These are phyloP conservation scores for Nephelium lappaceum DNA, from an alignment of 345 rosid genomes.

Conservation along the genomic window DNA sequence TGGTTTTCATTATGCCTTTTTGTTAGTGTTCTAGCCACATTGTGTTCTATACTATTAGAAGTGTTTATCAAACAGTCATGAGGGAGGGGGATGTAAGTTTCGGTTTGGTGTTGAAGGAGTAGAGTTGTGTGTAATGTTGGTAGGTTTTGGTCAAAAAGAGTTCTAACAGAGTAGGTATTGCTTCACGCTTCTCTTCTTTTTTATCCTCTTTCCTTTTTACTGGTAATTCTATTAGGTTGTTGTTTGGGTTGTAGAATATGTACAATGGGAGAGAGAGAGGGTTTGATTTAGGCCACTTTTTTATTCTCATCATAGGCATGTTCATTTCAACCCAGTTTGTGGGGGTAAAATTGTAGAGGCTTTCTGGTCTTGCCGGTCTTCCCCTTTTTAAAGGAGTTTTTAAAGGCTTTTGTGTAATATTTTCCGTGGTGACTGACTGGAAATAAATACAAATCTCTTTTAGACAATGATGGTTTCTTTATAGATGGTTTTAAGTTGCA, in stretches of 20 bases:
- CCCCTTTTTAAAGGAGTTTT: conserved; percentile 19
- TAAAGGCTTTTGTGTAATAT: conserved; percentile 37
- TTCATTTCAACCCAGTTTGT: conserved; percentile 37
- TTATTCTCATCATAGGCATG: conserved; percentile 31
- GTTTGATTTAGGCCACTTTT: conserved; percentile 15
- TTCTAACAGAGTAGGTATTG: conserved; percentile 37
- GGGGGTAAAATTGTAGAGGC: conserved; percentile 25
- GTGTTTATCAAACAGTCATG: conserved; percentile 26
- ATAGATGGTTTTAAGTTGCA: background rate
- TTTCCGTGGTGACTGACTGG: conserved; percentile 29
- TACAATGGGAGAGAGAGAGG: conserved; percentile 30
- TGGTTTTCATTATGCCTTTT: conserved; percentile 15
- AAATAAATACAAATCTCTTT: conserved; percentile 22
- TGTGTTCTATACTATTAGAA: conserved; percentile 31
- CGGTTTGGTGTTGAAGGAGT: conserved; percentile 30
- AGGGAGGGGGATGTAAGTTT: conserved; percentile 37
- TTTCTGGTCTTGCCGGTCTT: conserved; percentile 5
- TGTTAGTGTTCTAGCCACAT: conserved; percentile 24
- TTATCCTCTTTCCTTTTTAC: conserved; percentile 2
- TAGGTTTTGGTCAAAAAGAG: conserved; percentile 28
- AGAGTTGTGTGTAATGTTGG: conserved; percentile 39
- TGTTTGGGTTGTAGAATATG: conserved; percentile 41
- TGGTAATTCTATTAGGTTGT: conserved; percentile 22
- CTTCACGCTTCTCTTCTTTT: conserved; percentile 17
- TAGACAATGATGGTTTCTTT: background rate